Evolutionary conservation across 768 basidiomycete genomes (phyloP), one percentile per base, ranked within the genome.

Genomic region (Psilocybe cubensis): DNA sequence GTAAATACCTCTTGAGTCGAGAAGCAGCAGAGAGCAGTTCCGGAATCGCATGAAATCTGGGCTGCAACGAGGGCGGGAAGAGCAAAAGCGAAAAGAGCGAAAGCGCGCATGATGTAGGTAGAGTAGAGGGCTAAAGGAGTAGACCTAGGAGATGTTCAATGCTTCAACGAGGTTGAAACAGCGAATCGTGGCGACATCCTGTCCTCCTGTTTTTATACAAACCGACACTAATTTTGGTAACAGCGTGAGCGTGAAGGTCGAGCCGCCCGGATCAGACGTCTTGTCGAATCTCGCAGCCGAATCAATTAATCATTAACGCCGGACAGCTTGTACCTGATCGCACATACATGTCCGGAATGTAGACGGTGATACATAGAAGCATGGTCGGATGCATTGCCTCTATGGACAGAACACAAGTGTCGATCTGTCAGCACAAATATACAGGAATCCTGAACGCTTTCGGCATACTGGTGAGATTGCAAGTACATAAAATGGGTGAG

Each of bases 51-150:
- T 20, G 21, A 24, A 6, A 52, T 10, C 20, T 52, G 51, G 17
- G 51, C 17, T 10, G 51, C 51, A 40, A 52, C 51, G 21, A 52
- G 40, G 7, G 51, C 51, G 21, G 51, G 51, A 24, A 52, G 27
- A 17, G 42, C 12, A 18, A 52, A 20, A 5, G 51, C 38, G 38
- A 52, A 40, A 12, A 52, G 21, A 25, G 51, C 51, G 20, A 52
- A 52, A 21, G 51, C 38, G 38, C 51, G 51, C 51, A 52, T 52
- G 21, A 2, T n/a, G 31, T 33, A 7, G 31, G 43, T 10, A 11
- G 23, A 20, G 24, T 21, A 21, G 43, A 10, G 5, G n/a, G 18
- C 43, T 24, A 7, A 44, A 44, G 27, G 18, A 12, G 12, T n/a
- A n/a, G 21, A 14, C 17, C 23, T 1, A 12, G 23, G 44, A 38